Evolutionary conservation across 2,329 filamentous ascomycete species (phyloP).

Genomic region (Fusarium humuli): DNA sequence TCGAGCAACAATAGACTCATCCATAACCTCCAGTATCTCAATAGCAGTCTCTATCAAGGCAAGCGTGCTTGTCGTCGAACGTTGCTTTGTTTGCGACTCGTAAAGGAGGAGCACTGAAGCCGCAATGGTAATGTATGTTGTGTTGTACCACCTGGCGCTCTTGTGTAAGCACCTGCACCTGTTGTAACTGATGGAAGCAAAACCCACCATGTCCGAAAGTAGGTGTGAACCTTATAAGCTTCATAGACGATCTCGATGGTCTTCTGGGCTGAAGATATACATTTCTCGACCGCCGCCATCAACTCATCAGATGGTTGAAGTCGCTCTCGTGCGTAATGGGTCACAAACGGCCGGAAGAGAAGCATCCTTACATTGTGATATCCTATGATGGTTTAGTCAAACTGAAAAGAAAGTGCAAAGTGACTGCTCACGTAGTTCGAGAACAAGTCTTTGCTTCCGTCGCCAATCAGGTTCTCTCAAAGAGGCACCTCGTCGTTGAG

Average conservation of each 20-base stretch:
- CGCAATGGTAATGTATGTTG: conserved; percentile 13
- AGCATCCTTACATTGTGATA: conserved; percentile 17
- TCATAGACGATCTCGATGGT: conserved; percentile 14
- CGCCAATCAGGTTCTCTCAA: conserved; percentile 13
- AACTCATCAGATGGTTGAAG: neutral
- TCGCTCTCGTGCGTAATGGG: neutral
- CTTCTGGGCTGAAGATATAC: conserved; percentile 1
- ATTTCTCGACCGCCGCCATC: neutral
- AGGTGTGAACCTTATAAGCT: conserved; percentile 10
- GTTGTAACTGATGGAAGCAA: neutral
- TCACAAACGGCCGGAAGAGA: conserved; percentile 10
- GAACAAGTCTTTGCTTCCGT: conserved; percentile 11
- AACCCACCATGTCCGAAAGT: conserved; percentile 12
- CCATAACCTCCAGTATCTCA: conserved; percentile 13
- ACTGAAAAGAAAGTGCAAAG: fast-evolving
- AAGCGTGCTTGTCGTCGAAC: neutral
- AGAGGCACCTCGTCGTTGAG: conserved; percentile 3
- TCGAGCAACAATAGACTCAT: conserved; percentile 13
- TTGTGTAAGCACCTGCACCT: neutral
- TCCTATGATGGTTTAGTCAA: neutral
- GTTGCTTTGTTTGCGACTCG: conserved; percentile 6
- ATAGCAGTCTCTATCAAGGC: neutral
- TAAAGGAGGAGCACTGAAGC: conserved; percentile 11
- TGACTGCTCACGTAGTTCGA: neutral
- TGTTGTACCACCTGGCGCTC: conserved; percentile 9